Evolutionary conservation across 176 grass and related monocot species (phyloP).

Genomic region (Pontederia paniculata): DNA sequence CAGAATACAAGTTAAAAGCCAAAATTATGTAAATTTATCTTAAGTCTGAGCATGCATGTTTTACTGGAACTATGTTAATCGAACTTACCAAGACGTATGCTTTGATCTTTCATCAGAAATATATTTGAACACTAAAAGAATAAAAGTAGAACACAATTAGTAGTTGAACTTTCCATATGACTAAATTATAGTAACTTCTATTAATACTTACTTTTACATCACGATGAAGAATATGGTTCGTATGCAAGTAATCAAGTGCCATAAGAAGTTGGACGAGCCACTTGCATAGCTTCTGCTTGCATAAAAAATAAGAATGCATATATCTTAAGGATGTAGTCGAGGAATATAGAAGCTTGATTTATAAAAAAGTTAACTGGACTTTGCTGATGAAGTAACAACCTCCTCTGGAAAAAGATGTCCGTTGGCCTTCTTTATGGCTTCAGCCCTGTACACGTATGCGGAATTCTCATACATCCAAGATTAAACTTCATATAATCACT

Average conservation of each 20-base stretch:
- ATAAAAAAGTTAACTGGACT: neutral
- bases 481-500: too few species aligned
- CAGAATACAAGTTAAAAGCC: neutral
- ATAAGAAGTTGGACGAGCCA: slow-evolving; percentile 94
- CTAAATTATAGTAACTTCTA: neutral
- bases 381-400: slow-evolving; percentile 22
- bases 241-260: slow-evolving; percentile 92
- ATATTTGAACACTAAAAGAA: slow-evolving; percentile 84
- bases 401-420: slow-evolving; percentile 77
- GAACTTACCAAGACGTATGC: slow-evolving; percentile 67
- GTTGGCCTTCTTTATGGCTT: slow-evolving; percentile 79
- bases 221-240: slow-evolving; percentile 91
- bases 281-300: slow-evolving; percentile 74
- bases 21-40: neutral
- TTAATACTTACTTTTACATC: slow-evolving; percentile 69
- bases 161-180: slow-evolving; percentile 15
- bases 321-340: neutral
- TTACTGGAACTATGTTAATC: neutral
- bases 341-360: neutral
- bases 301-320: slow-evolving; percentile 4
- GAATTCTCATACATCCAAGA: neutral
- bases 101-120: slow-evolving; percentile 86
- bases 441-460: slow-evolving; percentile 40
- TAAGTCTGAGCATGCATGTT: neutral
- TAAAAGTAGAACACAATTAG: slow-evolving; percentile 3